Conservation (phyloP, 345 rosid species). For the Pugionium dolabratum region DNA sequence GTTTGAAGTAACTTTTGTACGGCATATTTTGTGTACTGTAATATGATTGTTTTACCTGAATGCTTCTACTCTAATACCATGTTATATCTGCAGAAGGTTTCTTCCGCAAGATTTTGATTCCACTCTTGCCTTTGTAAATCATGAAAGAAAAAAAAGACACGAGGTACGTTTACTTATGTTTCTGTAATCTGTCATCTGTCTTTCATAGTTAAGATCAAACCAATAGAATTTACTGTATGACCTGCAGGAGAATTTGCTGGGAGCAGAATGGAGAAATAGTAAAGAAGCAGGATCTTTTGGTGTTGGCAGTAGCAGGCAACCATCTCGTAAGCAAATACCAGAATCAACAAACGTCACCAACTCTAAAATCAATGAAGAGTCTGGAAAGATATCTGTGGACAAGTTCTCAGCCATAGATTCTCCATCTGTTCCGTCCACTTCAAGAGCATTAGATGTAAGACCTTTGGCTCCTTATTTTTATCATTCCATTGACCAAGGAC, state of each 20-base stretch:
- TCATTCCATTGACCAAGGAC: too few species aligned
- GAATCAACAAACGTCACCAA: constrained; percentile 59
- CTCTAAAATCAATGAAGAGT: constrained; percentile 60
- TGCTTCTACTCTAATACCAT: constrained; percentile 17
- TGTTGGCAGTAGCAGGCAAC: constrained; percentile 74
- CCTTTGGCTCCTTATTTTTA: not conserved
- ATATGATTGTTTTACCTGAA: not conserved
- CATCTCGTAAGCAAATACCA: constrained; percentile 61
- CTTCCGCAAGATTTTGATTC: constrained; percentile 94
- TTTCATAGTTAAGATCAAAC: constrained; percentile 12
- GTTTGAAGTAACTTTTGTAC: not conserved
- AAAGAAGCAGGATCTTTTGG: constrained; percentile 66
- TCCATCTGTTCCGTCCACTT: constrained; percentile 67
- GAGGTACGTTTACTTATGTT: constrained; percentile 54
- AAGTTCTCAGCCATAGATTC: constrained; percentile 49
- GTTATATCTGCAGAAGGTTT: constrained; percentile 65
- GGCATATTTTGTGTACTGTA: too few species aligned
- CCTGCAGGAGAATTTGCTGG: constrained; percentile 63
- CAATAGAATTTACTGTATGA: constrained; percentile 18
- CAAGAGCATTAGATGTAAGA: constrained; percentile 79
- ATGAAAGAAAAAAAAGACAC: constrained; percentile 83
- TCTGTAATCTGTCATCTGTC: constrained; percentile 16
- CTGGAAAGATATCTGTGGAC: constrained; percentile 60
- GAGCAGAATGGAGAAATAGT: constrained; percentile 70
- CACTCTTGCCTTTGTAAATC: constrained; percentile 83